phyloP scores from a whole-genome alignment of 2,329 filamentous ascomycete species.

The Nothophaeocryptopus gaeumannii region DNA sequence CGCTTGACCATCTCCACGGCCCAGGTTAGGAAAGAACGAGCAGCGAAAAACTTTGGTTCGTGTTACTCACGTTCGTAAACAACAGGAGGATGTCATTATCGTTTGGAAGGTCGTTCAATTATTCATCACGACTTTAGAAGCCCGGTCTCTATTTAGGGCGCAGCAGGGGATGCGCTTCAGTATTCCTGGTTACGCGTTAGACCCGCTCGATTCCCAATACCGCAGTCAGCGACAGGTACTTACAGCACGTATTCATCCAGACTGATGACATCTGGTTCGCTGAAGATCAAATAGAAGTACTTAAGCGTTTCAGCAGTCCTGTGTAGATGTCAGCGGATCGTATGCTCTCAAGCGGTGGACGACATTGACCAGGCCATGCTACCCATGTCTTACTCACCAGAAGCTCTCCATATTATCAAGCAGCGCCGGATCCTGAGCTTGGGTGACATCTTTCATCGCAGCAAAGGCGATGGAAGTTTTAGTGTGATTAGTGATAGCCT shows the following conservation, averaged over 20 bases:
- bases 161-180: slow-evolving; percentile 43
- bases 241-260: slow-evolving; percentile 53
- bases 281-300: slow-evolving; percentile 64
- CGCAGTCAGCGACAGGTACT: background rate
- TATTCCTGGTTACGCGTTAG: slow-evolving; percentile 34
- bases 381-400: slow-evolving; percentile 41
- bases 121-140: too few species aligned
- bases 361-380: background rate
- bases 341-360: background rate
- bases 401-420: slow-evolving; percentile 71
- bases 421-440: slow-evolving; percentile 35
- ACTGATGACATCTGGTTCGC: slow-evolving; percentile 57
- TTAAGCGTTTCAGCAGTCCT: slow-evolving; percentile 63
- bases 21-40: too few species aligned
- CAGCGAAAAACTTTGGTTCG: too few species aligned
- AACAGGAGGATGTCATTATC: too few species aligned
- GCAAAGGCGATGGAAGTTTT: slow-evolving; percentile 62
- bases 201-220: too few species aligned
- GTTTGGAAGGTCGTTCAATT: too few species aligned
- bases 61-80: too few species aligned
- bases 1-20: too few species aligned
- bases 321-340: background rate
- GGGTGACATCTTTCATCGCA: slow-evolving; percentile 65
- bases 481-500: slow-evolving; percentile 60
- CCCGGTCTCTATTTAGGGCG: slow-evolving; percentile 6